Evolutionary conservation across 257 asterid genomes (phyloP), one percentile per base, ranked within the genome.

Genomic region (Echium plantagineum): DNA sequence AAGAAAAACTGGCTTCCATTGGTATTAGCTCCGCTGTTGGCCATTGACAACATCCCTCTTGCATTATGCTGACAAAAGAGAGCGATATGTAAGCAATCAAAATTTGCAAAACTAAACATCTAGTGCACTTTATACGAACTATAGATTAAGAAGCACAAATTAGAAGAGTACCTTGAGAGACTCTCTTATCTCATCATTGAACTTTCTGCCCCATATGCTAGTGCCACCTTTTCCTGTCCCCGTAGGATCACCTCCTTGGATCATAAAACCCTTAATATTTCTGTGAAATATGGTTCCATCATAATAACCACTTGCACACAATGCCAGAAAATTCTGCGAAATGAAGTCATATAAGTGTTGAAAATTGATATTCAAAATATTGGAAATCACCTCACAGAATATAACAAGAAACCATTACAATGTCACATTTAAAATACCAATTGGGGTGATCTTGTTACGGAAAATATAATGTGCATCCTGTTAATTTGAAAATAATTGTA

Each of bases 221-320:
- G 82, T 84, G 67, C 95, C 95, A 0, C 98, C 97, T 79, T 88
- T 91, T 68, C 97, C 98, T 3, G 97, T 88, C 67, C 83, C 85
- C 52, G 95, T 88, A 18, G 98, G 97, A 67, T 88, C 98, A 53
- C 98, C 98, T 57, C 94, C 98, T 84, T 91, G 98, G 73, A 91
- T 86, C 94, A 93, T 93, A 84, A 93, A 93, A 55, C 85, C 88
- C 76, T 93, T 86, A 19, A 93, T 93, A 63, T 93, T 93, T 72
- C 98, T 81, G 63, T 93, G 98, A 57, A 93, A 93, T 78, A 86
- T 81, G 74, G 97, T 93, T 49, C 90, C 95, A 66, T 93, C 98
- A 22, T 93, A 93, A 70, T 86, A 89, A 64, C 96, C 90, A 75
- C 95, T 88, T 18, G 97, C 95, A 65, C 87, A 84, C 13, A 85